These are phyloP conservation scores for Aspergillus pseudoviridinutans DNA, from an alignment of 2,329 filamentous ascomycete genomes.

Conservation along the genomic window DNA sequence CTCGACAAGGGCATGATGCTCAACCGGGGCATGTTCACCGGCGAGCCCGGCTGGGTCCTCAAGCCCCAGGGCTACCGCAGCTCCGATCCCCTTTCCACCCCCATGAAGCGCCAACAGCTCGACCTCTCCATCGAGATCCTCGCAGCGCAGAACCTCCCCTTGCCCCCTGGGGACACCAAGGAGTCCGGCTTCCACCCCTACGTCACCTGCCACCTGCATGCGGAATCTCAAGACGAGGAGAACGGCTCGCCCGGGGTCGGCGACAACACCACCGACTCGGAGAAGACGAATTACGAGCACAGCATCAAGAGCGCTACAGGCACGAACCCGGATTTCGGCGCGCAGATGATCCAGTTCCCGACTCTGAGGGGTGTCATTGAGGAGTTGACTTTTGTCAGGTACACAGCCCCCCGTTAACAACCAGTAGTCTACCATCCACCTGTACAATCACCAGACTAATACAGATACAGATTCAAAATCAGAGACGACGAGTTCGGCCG, in stretches of 20 bases:
- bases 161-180: conserved; percentile 55
- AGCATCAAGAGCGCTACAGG: conserved; percentile 55
- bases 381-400: conserved; percentile 70
- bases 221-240: conserved; percentile 60
- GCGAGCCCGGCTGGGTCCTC: conserved; percentile 75
- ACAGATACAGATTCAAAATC: conserved; percentile 64
- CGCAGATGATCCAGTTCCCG: conserved; percentile 56
- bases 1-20: conserved; percentile 94
- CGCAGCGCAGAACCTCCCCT: conserved; percentile 70
- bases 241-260: conserved; percentile 44
- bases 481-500: conserved; percentile 78
- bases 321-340: conserved; percentile 62
- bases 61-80: conserved; percentile 72
- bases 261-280: conserved; percentile 39
- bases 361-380: conserved; percentile 57
- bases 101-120: conserved; percentile 52
- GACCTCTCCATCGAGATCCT: conserved; percentile 69
- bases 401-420: conserved; percentile 18
- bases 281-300: conserved; percentile 52
- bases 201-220: conserved; percentile 75
- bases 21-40: conserved; percentile 87
- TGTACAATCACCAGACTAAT: not conserved
- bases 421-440: not conserved
- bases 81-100: conserved; percentile 24
- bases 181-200: conserved; percentile 65